Conservation (phyloP, 75 land plant genomes). For the Pinus tabuliformis region DNA sequence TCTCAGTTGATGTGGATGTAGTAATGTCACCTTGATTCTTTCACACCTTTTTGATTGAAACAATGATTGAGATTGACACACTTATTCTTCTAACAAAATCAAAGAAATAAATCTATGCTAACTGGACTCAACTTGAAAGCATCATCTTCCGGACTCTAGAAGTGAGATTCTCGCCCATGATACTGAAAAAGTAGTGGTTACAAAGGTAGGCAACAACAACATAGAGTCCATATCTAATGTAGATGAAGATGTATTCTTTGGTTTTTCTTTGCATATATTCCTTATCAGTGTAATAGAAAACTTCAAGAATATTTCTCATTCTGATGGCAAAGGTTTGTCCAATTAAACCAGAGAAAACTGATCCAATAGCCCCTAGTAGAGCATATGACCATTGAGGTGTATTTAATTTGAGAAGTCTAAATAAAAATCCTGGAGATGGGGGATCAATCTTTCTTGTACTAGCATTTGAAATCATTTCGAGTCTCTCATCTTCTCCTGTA, state of each 20-base stretch:
- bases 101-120: background rate
- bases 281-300: conserved; percentile 72
- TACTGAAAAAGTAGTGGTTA: conserved; percentile 88
- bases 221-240: conserved; percentile 75
- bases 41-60: background rate
- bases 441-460: conserved; percentile 45
- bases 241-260: conserved; percentile 63
- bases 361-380: conserved; percentile 75
- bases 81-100: conserved; percentile 1
- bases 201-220: conserved; percentile 70
- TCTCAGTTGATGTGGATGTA: background rate
- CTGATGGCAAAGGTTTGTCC: conserved; percentile 84
- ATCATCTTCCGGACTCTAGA: conserved; percentile 88
- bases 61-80: background rate
- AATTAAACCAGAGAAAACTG: conserved; percentile 76
- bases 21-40: background rate
- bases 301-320: conserved; percentile 75
- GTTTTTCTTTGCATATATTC: conserved; percentile 66
- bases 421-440: conserved; percentile 54
- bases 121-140: conserved; percentile 70
- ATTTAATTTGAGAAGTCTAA: conserved; percentile 79
- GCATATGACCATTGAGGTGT: conserved; percentile 95
- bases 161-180: conserved; percentile 93
- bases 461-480: conserved; percentile 73
- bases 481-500: conserved; percentile 72